A percentile compares a stretch with the other conserved stretches of the same genome.
Evolutionary conservation across 805 yeast genomes (phyloP).

Genomic region (Yamadazyma insecticola): DNA sequence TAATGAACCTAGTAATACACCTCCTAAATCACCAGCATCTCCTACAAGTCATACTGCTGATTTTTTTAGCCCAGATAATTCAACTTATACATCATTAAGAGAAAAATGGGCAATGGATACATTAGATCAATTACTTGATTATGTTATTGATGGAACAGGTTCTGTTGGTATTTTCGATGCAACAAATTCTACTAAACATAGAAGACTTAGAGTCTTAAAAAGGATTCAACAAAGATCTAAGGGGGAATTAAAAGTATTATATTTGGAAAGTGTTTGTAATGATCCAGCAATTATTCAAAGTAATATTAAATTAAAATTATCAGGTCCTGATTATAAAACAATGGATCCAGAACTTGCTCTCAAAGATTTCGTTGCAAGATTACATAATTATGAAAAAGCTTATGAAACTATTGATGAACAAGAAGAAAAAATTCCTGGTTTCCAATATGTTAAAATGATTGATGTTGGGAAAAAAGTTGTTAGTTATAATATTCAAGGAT

Average conservation of each 20-base stretch:
- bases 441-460: slow-evolving; percentile 91
- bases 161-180: slow-evolving; percentile 92
- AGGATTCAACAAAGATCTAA: slow-evolving; percentile 52
- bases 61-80: slow-evolving; percentile 81
- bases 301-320: slow-evolving; percentile 77
- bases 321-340: slow-evolving; percentile 88
- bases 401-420: slow-evolving; percentile 86
- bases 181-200: slow-evolving; percentile 66
- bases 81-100: slow-evolving; percentile 57
- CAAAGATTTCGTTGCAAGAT: slow-evolving; percentile 74
- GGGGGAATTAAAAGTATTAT: slow-evolving; percentile 70
- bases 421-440: slow-evolving; percentile 62
- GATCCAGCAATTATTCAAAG: slow-evolving; percentile 75
- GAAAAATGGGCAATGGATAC: slow-evolving; percentile 98
- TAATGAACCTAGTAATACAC: slow-evolving; percentile 14
- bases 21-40: slow-evolving; percentile 7
- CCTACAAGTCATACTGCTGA: slow-evolving; percentile 75
- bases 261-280: slow-evolving; percentile 82
- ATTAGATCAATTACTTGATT: slow-evolving; percentile 74
- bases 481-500: slow-evolving; percentile 82
- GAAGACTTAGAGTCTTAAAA: slow-evolving; percentile 56
- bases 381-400: slow-evolving; percentile 79
- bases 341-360: slow-evolving; percentile 82
- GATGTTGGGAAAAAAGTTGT: slow-evolving; percentile 94
- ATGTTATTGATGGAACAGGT: slow-evolving; percentile 74